A percentile compares a stretch with the other conserved stretches of the same genome.
These are phyloP conservation scores for Paramarasmius palmivorus DNA, from an alignment of 1,284 basidiomycete species.

Conservation along the genomic window DNA sequence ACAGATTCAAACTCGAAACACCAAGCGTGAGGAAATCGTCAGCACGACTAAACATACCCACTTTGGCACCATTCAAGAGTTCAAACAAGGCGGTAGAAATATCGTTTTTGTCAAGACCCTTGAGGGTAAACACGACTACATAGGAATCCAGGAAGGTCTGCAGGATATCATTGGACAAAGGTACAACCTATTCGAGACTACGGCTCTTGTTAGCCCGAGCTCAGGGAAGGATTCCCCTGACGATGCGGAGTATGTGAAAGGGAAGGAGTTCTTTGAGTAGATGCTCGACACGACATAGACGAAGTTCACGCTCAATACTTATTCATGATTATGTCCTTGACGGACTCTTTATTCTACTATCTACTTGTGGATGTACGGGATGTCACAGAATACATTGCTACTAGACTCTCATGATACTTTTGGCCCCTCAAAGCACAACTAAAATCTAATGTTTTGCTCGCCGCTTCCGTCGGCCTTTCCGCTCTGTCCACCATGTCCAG, in stretches of 20 bases:
- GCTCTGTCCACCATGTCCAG: background rate
- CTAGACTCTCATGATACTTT: too few relatives aligned
- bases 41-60: constrained; percentile 45
- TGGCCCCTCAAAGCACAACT: too few relatives aligned
- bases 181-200: constrained; percentile 33
- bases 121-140: constrained; percentile 63
- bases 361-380: too few relatives aligned
- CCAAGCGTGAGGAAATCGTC: constrained; percentile 46
- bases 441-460: too few relatives aligned
- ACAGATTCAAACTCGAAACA: constrained; percentile 35
- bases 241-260: background rate
- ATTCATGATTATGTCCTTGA: too few relatives aligned
- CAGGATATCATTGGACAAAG: constrained; percentile 65
- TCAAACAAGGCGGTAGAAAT: constrained; percentile 43
- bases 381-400: too few relatives aligned
- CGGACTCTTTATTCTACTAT: too few relatives aligned
- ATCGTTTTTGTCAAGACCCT: constrained; percentile 62
- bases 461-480: too few relatives aligned
- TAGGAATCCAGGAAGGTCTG: constrained; percentile 72
- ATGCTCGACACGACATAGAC: too few relatives aligned
- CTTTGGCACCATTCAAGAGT: constrained; percentile 62
- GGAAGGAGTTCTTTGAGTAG: too few relatives aligned
- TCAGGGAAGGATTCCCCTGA: background rate
- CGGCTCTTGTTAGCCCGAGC: background rate
- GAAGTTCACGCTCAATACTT: too few relatives aligned